Conservation (phyloP, 2,329 filamentous ascomycete species). For the Karstenula rhodostoma region DNA sequence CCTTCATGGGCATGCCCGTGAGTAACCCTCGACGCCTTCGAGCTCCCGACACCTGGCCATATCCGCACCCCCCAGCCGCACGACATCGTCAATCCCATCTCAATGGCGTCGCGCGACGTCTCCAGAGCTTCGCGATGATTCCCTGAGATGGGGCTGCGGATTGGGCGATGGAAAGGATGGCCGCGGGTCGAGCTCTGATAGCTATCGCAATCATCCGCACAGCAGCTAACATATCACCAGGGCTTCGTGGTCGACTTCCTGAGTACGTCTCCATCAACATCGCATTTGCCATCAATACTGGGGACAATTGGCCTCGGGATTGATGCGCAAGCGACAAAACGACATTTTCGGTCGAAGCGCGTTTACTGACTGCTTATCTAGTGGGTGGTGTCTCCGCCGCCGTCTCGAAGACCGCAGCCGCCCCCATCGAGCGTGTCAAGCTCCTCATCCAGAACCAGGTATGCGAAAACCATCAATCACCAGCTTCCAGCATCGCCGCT, state of each 20-base stretch:
- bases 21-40: conserved; percentile 23
- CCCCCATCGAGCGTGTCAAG: conserved; percentile 99
- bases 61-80: conserved; percentile 27
- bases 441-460: conserved; percentile 99
- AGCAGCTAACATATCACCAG: conserved; percentile 57
- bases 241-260: conserved; percentile 98
- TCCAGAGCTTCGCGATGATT: conserved; percentile 26
- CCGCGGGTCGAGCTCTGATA: conserved; percentile 25
- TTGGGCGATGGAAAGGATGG: conserved; percentile 28
- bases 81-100: conserved; percentile 32
- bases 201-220: conserved; percentile 30
- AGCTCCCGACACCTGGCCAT: conserved; percentile 27
- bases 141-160: conserved; percentile 29
- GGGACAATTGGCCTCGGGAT: conserved; percentile 34
- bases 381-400: conserved; percentile 99
- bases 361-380: conserved; percentile 60
- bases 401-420: conserved; percentile 99
- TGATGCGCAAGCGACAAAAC: conserved; percentile 20
- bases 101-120: conserved; percentile 36
- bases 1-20: conserved; percentile 62
- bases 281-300: conserved; percentile 26
- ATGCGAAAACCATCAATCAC: conserved; percentile 57
- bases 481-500: conserved; percentile 22
- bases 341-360: conserved; percentile 19
- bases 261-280: conserved; percentile 73